These are phyloP conservation scores for Plantago rigida DNA, from an alignment of 305 asterid species.

Conservation along the genomic window DNA sequence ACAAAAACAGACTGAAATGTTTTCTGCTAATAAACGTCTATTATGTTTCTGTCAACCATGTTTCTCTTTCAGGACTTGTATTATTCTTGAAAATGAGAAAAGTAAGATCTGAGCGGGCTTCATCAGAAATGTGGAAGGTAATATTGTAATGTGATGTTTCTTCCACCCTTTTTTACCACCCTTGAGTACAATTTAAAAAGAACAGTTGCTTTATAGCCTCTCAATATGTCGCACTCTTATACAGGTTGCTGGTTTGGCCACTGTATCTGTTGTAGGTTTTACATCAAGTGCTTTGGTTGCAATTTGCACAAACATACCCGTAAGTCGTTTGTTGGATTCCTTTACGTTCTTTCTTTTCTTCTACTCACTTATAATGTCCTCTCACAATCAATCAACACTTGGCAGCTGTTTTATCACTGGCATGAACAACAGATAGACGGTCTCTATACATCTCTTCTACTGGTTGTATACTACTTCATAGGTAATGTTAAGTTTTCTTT, in stretches of 20 bases:
- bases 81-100: conserved; percentile 83
- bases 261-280: conserved; percentile 68
- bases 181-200: no score
- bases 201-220: background rate
- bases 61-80: conserved; percentile 51
- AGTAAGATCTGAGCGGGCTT: conserved; percentile 82
- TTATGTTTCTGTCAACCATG: conserved; percentile 20
- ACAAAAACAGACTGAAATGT: background rate
- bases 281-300: conserved; percentile 67
- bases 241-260: conserved; percentile 66
- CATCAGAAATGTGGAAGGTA: conserved; percentile 89
- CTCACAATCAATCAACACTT: conserved; percentile 14
- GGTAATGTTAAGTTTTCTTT: conserved; percentile 27
- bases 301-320: conserved; percentile 65
- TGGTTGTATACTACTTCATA: conserved; percentile 40
- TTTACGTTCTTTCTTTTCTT: conserved; percentile 1
- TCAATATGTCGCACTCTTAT: background rate
- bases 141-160: background rate
- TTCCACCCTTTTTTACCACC: background rate
- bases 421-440: conserved; percentile 27
- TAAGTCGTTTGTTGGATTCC: conserved; percentile 34
- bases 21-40: conserved; percentile 16
- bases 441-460: conserved; percentile 35
- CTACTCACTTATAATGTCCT: conserved; percentile 9
- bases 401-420: conserved; percentile 50